phyloP scores from a whole-genome alignment of 345 rosid genomes.

The Ricinus communis region DNA sequence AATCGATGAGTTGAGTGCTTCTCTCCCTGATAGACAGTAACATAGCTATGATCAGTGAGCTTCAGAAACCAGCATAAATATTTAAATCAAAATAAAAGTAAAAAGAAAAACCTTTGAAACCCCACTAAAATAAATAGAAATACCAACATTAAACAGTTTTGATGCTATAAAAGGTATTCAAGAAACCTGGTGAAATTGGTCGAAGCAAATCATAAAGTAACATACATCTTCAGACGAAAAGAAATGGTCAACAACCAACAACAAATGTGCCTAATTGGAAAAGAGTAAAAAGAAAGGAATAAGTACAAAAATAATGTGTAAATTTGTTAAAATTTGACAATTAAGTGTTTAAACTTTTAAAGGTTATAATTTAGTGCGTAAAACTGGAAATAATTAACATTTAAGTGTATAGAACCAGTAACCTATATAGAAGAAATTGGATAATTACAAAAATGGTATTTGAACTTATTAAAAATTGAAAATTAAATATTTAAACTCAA shows the following conservation, averaged over 20 bases:
- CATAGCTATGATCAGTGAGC: slow-evolving; percentile 7
- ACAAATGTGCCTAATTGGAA: background rate
- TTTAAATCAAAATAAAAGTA: no score
- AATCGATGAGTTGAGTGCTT: slow-evolving; percentile 77
- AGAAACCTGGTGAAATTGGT: background rate
- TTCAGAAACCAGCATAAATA: no score
- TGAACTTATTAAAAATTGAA: no score
- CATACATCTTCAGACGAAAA: background rate
- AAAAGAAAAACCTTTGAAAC: background rate
- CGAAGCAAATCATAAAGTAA: background rate
- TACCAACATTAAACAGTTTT: background rate
- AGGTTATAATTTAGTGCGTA: no score
- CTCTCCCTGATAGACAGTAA: slow-evolving; percentile 61
- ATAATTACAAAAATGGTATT: no score
- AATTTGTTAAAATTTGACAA: no score
- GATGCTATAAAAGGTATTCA: background rate
- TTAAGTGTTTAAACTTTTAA: no score
- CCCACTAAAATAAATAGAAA: background rate
- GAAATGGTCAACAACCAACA: background rate
- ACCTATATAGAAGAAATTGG: no score
- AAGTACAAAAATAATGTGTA: background rate
- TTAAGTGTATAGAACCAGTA: no score
- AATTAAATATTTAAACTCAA: no score
- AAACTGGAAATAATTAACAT: no score
- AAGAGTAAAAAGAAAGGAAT: background rate